Base-by-base conservation (phyloP, 225 moss, liverwort and hornwort species). In the Physcomitrium patens region DNA sequence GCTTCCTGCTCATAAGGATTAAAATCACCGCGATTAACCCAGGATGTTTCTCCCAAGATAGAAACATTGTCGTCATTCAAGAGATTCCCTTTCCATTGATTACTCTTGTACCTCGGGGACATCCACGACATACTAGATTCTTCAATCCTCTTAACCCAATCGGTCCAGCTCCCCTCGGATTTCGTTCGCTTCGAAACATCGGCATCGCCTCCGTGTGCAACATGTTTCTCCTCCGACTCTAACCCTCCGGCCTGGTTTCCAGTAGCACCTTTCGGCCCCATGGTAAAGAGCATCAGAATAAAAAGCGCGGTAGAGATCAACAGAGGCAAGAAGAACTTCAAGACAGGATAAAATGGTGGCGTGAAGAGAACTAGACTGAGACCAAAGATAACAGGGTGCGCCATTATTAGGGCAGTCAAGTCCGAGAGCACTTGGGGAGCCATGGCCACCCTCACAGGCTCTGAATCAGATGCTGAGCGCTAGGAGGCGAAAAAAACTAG, bases 81-180 rank as follows among this genome's bases (percentile, higher is more conserved):
- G 8, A 15, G 41, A 3, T 51, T 67, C 0, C 59, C 64, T 18
- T 84, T 84, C 84, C 81, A 82, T 9, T 68, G 27, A 59, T 64
- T 77, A 0, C 73, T 47, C 66, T 83, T 86, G 51, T 79, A 78
- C 12, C 83, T 57, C 0, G 80, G 79, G 12, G 83, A 76, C 73
- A 78, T 89, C 88, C 47, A 93, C 70, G 83, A 70, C 3, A 90
- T 48, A 10, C 95, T 90, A 16, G 91, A 85, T 27, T 90, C 95
- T 47, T 95, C 93, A 67, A 91, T 86, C 66, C 79, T 80, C 49
- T 89, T 93, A 48, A 95, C 81, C 86, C 83, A 91, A 8, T 84
- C 87, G 62, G 85, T 78, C 95, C 93, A 95, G 23, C 87, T 77
- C 0, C 84, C 86, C 9, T 91, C 92, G 0, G 86, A 76, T 64